phyloP scores from a whole-genome alignment of 805 yeast species.

The Hanseniaspora guilliermondii region DNA sequence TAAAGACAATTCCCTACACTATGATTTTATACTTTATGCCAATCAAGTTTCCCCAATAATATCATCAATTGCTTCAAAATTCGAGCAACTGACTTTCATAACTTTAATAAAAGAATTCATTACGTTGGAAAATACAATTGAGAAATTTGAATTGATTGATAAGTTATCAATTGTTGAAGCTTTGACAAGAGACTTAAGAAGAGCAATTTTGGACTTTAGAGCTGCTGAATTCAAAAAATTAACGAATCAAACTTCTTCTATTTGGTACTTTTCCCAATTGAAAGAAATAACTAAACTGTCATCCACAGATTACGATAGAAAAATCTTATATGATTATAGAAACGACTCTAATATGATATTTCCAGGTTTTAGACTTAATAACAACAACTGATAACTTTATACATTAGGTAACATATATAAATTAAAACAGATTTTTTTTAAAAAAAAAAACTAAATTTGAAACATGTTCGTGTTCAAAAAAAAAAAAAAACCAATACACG shows the following conservation, averaged over 20 bases:
- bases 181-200: neutral
- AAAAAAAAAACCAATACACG: too few relatives aligned
- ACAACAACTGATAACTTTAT: neutral
- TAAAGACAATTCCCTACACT: neutral
- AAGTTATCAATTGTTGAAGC: neutral
- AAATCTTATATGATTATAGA: neutral
- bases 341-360: neutral
- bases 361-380: neutral
- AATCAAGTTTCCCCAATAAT: neutral
- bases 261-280: neutral
- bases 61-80: neutral
- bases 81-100: neutral
- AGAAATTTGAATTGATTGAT: neutral
- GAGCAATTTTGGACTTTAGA: neutral
- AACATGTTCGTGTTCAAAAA: neutral
- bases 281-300: neutral
- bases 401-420: neutral
- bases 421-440: neutral
- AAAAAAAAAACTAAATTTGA: neutral
- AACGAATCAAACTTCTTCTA: neutral
- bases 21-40: neutral
- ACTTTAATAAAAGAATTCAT: neutral
- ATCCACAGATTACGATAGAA: neutral
- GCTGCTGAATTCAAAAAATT: neutral
- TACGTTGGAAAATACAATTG: neutral